A percentile compares a stretch with the other conserved stretches of the same genome.
Evolutionary conservation across 345 rosid species (phyloP).

Genomic region (Melastoma malabathricum): DNA sequence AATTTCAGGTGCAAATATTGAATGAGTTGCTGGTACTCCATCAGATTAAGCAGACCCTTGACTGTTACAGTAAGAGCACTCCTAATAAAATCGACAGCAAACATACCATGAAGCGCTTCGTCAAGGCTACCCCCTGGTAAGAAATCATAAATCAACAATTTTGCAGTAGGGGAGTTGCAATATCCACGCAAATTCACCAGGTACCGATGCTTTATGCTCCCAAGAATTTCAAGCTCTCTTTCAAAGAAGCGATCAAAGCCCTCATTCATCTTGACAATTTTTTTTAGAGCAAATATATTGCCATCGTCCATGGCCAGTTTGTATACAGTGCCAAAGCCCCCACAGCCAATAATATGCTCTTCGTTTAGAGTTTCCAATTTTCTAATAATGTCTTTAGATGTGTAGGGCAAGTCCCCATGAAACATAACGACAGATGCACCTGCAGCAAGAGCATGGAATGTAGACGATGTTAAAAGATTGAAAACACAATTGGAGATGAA

Average conservation of each 20-base stretch:
- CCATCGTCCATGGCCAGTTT: constrained; percentile 97
- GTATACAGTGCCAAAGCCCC: constrained; percentile 96
- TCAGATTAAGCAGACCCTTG: too few species aligned
- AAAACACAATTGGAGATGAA: background rate
- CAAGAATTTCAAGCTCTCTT: constrained; percentile 96
- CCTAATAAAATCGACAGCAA: too few species aligned
- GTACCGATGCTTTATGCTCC: constrained; percentile 93
- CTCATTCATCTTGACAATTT: constrained; percentile 75
- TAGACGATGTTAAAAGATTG: background rate
- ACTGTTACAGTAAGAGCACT: too few species aligned
- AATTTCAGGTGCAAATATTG: background rate
- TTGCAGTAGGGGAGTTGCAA: constrained; percentile 87
- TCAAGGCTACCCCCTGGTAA: constrained; percentile 95
- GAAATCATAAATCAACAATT: constrained; percentile 78
- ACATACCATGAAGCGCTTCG: constrained; percentile 90
- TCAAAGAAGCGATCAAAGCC: constrained; percentile 94
- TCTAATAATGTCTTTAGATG: constrained; percentile 90
- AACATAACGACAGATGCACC: constrained; percentile 98
- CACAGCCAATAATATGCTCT: constrained; percentile 80
- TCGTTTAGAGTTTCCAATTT: constrained; percentile 74
- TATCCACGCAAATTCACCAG: constrained; percentile 93
- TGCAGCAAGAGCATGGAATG: constrained; percentile 17
- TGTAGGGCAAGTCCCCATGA: constrained; percentile 94
- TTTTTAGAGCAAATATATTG: constrained; percentile 75
- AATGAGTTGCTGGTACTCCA: too few species aligned